These are phyloP conservation scores for Bothriochloa decipiens DNA, from an alignment of 176 grass and related monocot species.

Conservation along the genomic window DNA sequence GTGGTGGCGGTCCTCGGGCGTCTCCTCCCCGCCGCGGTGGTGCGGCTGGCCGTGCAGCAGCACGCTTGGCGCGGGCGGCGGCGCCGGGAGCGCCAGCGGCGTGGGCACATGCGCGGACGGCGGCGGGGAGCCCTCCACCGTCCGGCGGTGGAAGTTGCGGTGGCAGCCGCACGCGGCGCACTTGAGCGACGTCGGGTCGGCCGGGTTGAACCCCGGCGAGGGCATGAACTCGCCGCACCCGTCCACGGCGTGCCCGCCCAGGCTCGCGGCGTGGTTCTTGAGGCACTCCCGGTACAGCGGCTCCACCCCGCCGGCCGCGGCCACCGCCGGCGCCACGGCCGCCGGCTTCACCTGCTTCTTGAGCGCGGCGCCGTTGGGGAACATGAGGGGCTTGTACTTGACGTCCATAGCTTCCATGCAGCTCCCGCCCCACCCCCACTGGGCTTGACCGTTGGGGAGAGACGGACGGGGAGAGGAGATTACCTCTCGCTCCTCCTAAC, in stretches of 20 bases:
- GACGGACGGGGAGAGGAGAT: neutral
- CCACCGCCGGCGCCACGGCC: conserved; percentile 10
- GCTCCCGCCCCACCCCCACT: neutral
- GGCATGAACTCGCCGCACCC: conserved; percentile 97
- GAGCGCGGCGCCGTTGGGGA: conserved; percentile 75
- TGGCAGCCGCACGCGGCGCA: conserved; percentile 96
- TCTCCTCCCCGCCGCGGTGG: conserved; percentile 39
- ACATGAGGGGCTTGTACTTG: conserved; percentile 53
- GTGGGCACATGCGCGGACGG: neutral
- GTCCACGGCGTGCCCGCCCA: conserved; percentile 86
- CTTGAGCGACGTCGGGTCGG: conserved; percentile 68
- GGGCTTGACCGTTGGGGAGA: conserved; percentile 3
- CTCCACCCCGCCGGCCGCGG: neutral
- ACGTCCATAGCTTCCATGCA: conserved; percentile 58
- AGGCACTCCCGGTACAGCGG: conserved; percentile 88
- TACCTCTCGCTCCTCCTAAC: conserved; percentile 37
- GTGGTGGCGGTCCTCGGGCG: conserved; percentile 47
- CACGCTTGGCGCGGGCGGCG: neutral
- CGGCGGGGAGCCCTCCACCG: conserved; percentile 35
- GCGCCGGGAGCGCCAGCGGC: conserved; percentile 26
- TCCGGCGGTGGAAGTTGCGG: conserved; percentile 95
- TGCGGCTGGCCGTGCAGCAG: conserved; percentile 34
- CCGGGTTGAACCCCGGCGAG: conserved; percentile 42
- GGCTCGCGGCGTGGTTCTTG: conserved; percentile 92
- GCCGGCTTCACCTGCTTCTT: conserved; percentile 60